phyloP scores from a whole-genome alignment of 257 asterid genomes.

The Solanum rostratum region DNA sequence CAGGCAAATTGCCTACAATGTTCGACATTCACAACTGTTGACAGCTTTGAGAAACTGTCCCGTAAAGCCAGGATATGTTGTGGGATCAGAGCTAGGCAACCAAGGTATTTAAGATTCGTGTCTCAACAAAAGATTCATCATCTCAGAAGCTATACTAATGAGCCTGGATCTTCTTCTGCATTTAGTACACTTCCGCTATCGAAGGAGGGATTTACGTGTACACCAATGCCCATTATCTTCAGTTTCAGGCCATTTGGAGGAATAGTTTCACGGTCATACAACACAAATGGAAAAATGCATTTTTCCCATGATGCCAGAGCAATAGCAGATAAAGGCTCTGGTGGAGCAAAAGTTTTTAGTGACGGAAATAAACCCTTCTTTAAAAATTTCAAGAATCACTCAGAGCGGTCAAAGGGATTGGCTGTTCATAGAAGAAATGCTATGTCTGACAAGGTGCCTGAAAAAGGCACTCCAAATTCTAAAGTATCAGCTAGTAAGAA shows the following conservation, averaged over 20 bases:
- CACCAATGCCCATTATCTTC: conserved; percentile 14
- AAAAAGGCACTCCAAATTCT: conserved; percentile 13
- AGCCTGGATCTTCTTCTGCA: conserved; percentile 21
- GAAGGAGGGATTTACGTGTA: conserved; percentile 26
- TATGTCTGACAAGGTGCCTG: conserved; percentile 13
- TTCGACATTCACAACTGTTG: conserved; percentile 25
- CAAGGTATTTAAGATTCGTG: conserved; percentile 18
- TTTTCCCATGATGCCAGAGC: conserved; percentile 41
- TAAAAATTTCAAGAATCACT: conserved; percentile 15
- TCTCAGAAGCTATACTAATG: conserved; percentile 11
- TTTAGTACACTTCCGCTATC: conserved; percentile 17
- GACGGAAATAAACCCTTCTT: conserved; percentile 12
- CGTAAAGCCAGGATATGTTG: conserved; percentile 26
- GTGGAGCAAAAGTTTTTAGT: conserved; percentile 17
- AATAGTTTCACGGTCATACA: conserved; percentile 13
- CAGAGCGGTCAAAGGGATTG: conserved; percentile 21
- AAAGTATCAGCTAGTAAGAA: conserved; percentile 18
- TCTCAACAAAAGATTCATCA: conserved; percentile 19
- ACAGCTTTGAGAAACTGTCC: conserved; percentile 15
- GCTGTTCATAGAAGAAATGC: conserved; percentile 30
- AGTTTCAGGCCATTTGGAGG: conserved; percentile 20
- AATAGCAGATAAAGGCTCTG: conserved; percentile 5
- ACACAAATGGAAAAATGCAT: conserved; percentile 21
- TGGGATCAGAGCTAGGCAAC: conserved; percentile 13
- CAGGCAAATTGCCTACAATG: conserved; percentile 25